Evolutionary conservation across 805 yeast genomes (phyloP).

Genomic region (Groenewaldozyma salmanticensis): DNA sequence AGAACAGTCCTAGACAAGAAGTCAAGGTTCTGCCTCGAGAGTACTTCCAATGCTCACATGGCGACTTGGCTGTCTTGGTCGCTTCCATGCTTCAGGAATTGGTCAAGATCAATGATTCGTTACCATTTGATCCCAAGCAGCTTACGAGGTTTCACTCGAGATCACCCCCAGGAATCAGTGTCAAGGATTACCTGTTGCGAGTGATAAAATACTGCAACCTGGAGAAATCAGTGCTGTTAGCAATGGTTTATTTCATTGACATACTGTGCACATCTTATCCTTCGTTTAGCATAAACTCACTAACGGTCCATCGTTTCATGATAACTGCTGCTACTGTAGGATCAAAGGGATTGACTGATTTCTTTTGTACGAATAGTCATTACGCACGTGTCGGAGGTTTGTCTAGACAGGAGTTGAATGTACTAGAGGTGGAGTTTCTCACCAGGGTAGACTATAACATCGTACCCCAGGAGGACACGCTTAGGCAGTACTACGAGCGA

Average conservation of each 20-base stretch:
- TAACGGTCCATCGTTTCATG: conserved; percentile 87
- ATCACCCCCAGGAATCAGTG: conserved; percentile 81
- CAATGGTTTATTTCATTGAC: conserved; percentile 86
- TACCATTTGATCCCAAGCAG: conserved; percentile 28
- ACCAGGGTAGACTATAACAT: conserved; percentile 70
- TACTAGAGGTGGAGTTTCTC: conserved; percentile 81
- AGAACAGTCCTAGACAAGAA: background rate
- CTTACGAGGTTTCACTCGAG: conserved; percentile 90
- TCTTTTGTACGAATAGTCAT: conserved; percentile 86
- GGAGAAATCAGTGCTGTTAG: conserved; percentile 70
- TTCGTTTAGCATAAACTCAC: conserved; percentile 72
- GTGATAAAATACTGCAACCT: conserved; percentile 75
- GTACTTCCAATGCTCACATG: conserved; percentile 58
- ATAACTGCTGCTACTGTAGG: conserved; percentile 87
- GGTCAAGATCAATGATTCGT: conserved; percentile 61
- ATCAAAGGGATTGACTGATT: conserved; percentile 84
- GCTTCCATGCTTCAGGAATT: conserved; percentile 73
- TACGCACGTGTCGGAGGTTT: conserved; percentile 96
- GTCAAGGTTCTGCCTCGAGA: conserved; percentile 33
- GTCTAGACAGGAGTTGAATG: conserved; percentile 68
- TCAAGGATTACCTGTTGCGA: conserved; percentile 65
- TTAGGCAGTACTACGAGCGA: conserved; percentile 27
- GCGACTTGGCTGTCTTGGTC: conserved; percentile 61
- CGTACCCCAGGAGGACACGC: conserved; percentile 37
- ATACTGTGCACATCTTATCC: conserved; percentile 68